Evolutionary conservation across 2,329 filamentous ascomycete genomes (phyloP).

Genomic region (Cladosporium sp.): DNA sequence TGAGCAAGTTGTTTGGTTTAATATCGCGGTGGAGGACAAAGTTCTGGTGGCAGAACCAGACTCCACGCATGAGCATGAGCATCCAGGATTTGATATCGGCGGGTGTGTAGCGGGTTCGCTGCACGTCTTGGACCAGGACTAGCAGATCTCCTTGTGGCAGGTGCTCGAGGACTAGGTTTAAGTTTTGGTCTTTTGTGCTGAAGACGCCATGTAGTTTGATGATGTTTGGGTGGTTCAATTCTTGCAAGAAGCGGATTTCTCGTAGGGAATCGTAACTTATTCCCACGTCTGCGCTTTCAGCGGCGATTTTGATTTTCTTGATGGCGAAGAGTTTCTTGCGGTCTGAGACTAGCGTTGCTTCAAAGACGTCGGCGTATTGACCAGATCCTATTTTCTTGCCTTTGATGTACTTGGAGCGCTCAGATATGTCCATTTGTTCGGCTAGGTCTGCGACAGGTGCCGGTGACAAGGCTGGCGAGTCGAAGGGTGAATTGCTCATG

Average conservation of each 20-base stretch:
- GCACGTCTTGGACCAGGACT: constrained; percentile 83
- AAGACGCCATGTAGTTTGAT: constrained; percentile 91
- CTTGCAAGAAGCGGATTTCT: constrained; percentile 92
- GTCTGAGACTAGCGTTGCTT: constrained; percentile 71
- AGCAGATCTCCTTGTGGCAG: constrained; percentile 91
- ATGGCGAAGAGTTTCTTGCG: constrained; percentile 77
- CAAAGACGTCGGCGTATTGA: constrained; percentile 94
- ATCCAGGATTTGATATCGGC: constrained; percentile 98
- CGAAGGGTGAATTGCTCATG: constrained; percentile 5
- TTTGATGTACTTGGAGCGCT: constrained; percentile 83
- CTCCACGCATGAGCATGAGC: constrained; percentile 87
- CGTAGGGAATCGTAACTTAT: constrained; percentile 92
- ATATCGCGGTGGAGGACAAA: constrained; percentile 95
- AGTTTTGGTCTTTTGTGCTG: constrained; percentile 91
- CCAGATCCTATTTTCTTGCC: constrained; percentile 91
- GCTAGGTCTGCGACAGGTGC: constrained; percentile 35
- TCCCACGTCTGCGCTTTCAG: constrained; percentile 76
- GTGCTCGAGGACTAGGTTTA: constrained; percentile 92
- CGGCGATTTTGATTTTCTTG: constrained; percentile 86
- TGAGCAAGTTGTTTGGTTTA: constrained; percentile 96
- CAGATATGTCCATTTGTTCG: constrained; percentile 45
- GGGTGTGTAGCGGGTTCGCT: constrained; percentile 72
- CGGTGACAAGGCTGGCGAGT: constrained; percentile 13
- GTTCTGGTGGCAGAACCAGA: constrained; percentile 97
- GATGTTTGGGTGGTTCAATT: constrained; percentile 92